These are phyloP conservation scores for Bromus sterilis DNA, from an alignment of 176 grass and related monocot genomes.

Conservation along the genomic window DNA sequence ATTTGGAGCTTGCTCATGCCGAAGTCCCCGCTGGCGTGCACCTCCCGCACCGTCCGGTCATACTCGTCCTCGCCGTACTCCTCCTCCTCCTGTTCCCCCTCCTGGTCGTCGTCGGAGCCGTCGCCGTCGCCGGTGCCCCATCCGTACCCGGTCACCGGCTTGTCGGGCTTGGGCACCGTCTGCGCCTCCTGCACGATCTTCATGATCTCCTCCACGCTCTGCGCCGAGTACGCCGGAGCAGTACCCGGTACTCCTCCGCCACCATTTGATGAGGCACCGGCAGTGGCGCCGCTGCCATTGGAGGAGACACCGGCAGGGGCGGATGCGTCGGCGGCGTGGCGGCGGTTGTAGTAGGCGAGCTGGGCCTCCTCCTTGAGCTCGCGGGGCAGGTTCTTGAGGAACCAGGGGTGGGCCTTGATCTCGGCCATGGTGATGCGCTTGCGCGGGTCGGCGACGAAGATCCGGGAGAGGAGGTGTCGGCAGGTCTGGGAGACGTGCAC, in stretches of 20 bases:
- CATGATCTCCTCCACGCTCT: conserved; percentile 75
- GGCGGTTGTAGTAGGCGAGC: conserved; percentile 45
- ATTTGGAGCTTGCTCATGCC: conserved; percentile 46
- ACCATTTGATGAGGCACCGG: neutral
- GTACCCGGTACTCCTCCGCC: no score
- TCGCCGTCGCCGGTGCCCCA: conserved; percentile 29
- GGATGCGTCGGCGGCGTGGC: neutral
- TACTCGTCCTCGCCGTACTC: conserved; percentile 56
- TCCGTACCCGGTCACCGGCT: conserved; percentile 41
- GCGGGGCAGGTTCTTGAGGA: conserved; percentile 69
- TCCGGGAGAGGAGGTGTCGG: conserved; percentile 71
- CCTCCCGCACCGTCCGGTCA: conserved; percentile 52
- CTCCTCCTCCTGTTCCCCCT: neutral
- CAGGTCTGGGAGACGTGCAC: conserved; percentile 79
- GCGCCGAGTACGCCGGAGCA: conserved; percentile 41
- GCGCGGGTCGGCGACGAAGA: conserved; percentile 59
- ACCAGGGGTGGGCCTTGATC: conserved; percentile 85
- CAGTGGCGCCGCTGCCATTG: neutral
- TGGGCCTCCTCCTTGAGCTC: conserved; percentile 81
- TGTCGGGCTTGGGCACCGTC: conserved; percentile 32
- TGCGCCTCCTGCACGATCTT: conserved; percentile 71
- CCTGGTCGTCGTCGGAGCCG: conserved; percentile 24
- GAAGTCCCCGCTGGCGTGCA: conserved; percentile 68
- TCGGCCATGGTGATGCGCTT: conserved; percentile 76
- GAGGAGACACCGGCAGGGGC: neutral